Base-by-base conservation (phyloP, 441 rosid species). In the Erysimum cheiri region DNA sequence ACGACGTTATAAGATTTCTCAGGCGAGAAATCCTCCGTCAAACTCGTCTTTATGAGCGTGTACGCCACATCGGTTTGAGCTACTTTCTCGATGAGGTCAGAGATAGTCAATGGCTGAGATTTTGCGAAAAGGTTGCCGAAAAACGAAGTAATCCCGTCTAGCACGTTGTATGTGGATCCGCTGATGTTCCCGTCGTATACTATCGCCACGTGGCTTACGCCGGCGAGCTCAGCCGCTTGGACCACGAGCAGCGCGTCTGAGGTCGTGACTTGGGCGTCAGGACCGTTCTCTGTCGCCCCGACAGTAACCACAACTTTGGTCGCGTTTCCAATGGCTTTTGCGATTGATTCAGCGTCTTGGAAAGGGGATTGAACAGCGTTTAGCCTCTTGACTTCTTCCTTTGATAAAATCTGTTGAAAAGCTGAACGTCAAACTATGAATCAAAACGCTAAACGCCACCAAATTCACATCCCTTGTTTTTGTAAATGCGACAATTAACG, bases 271-370 rank as follows among this genome's bases (percentile, higher is more conserved):
- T 39, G 86, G 0, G 85, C 52, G 31, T 84, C 62, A 8, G 97
- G 94, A 31, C 97, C 97, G 35, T 87, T 84, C 65, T 94, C 99
- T 4, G 77, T 41, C 0, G 86, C 82, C 26, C 98, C 94, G 6
- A 94, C 77, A 0, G 97, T 94, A 57, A 94, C 89, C 10, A 90
- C 97, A 22, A 86, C 93, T 77, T 94, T 94, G 83, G 92, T 84
- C 35, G 99, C 96, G 71, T 94, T 92, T 22, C 99, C 99, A 24
- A 94, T 94, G n/a, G 99, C 97, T 76, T 87, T 94, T 39, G 99
- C 98, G 48, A 92, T 90, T 37, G 92, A 85, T 69, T 94, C 90
- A 4, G 88, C 80, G 54, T 84, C 89, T 52, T 81, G 47, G 77
- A 87, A 89, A 7, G 87, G 68, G 36, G 93, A 94, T 78, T 88